Conservation (phyloP, 371 early-diverging fungal genomes). For the Chytridium lagenaria region DNA sequence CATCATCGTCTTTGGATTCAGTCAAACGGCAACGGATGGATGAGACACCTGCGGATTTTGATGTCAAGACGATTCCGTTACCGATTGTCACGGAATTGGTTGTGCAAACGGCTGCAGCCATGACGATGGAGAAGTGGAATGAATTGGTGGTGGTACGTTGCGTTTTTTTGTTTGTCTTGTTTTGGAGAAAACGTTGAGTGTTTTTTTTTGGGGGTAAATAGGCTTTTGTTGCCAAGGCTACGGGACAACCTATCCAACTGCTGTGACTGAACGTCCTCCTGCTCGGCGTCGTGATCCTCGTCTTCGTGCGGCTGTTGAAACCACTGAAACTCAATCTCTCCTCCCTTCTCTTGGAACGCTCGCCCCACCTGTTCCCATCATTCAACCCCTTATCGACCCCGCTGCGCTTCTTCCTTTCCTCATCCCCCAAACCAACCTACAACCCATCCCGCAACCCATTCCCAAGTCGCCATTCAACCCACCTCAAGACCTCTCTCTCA, state of each 20-base stretch:
- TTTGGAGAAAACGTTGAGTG: not conserved
- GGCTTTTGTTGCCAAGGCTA: not conserved
- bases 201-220: no score
- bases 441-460: no score
- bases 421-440: no score
- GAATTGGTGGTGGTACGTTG: constrained; percentile 24
- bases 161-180: not conserved
- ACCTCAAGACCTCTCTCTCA: no score
- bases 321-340: not conserved
- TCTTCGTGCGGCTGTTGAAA: not conserved
- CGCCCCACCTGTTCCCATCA: not conserved
- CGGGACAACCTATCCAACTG: constrained; percentile 8
- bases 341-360: not conserved
- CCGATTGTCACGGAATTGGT: constrained; percentile 39
- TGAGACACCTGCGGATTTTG: constrained; percentile 20
- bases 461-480: no score
- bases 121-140: constrained; percentile 27
- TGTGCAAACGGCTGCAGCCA: constrained; percentile 22
- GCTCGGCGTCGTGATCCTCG: constrained; percentile 18
- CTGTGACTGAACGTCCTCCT: not conserved
- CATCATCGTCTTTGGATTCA: constrained; percentile 10
- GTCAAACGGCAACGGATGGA: constrained; percentile 9
- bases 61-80: constrained; percentile 32
- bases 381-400: not conserved
- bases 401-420: no score